Evolutionary conservation across 768 basidiomycete genomes (phyloP), one percentile per base, ranked within the genome.

Genomic region (button mushroom (Agaricus bisporus)): DNA sequence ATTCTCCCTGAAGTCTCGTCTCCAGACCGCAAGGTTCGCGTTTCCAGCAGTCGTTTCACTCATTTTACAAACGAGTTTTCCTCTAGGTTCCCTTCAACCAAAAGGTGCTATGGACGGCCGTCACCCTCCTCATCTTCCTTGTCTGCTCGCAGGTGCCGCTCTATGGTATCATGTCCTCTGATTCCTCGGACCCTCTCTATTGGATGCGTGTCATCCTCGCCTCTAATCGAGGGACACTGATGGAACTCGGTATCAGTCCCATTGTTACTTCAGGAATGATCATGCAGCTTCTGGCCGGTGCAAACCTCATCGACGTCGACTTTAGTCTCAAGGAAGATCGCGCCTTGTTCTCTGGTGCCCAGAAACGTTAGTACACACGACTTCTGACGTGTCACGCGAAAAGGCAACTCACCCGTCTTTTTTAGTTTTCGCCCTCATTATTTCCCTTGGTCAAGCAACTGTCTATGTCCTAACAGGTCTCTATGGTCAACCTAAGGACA

Each of bases 121-220:
- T 98, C 28, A 98, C 95, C 2, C 92, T 99, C 65, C 87, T 98
- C 72, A 98, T 99, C 71, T 98, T 98, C 89, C 74, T 99, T 66
- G 95, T 98, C 59, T 98, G 95, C 80, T 98, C 95, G 25, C 97
- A 98, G 74, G 95, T 98, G 29, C 97, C 97, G 5, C 80, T 99
- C 44, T 99, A 98, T 71, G 97, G 97, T 58, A 98, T 99, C 83
- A 95, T 98, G 86, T 97, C 93, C 26, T 97, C 94, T 56, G 95
- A 99, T 79, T 97, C 94, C 60, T 93, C 93, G 51, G 95, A 99
- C 75, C 97, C 97, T 12, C 84, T 99, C 41, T 98, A 97, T 77
- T 98, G 95, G 97, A 94, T 98, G 88, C 91, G 95, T 72, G 95
- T 95, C 75, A 98, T 99, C 73, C 83, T 99, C 56, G 95, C 97